phyloP scores from a whole-genome alignment of 2,329 filamentous ascomycete species.

The Cryoendolithus antarcticus region DNA sequence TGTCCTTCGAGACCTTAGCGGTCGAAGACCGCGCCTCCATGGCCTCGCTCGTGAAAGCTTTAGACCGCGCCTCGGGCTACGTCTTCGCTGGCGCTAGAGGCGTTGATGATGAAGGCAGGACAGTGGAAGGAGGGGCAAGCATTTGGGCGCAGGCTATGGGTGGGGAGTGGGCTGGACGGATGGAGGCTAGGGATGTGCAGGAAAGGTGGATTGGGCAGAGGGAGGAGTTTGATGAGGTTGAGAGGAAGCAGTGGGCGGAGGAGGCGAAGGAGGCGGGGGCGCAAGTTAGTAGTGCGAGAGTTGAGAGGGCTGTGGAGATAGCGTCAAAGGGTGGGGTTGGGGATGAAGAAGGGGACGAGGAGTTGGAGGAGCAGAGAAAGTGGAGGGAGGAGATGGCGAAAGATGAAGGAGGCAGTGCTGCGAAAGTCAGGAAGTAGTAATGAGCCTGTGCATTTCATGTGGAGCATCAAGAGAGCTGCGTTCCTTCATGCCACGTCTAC shows the following conservation, averaged over 20 bases:
- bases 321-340: conserved; percentile 3
- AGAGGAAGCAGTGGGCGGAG: conserved; percentile 62
- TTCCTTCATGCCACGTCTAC: too few relatives aligned
- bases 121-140: conserved; percentile 33
- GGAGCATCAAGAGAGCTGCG: too few relatives aligned
- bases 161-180: conserved; percentile 46
- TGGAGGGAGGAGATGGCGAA: conserved; percentile 16
- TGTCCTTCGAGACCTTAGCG: conserved; percentile 83
- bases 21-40: conserved; percentile 96
- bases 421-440: conserved; percentile 12
- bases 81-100: conserved; percentile 84
- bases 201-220: conserved; percentile 91
- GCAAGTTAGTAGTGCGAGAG: conserved; percentile 14
- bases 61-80: conserved; percentile 87
- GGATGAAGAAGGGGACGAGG: conserved; percentile 16
- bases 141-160: conserved; percentile 97
- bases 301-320: conserved; percentile 7
- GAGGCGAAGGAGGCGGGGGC: conserved; percentile 43
- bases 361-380: conserved; percentile 17
- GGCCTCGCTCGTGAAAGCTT: conserved; percentile 78
- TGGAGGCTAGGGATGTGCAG: conserved; percentile 83
- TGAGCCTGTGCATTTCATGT: too few relatives aligned
- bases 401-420: conserved; percentile 6
- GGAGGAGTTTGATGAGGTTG: conserved; percentile 72
- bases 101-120: conserved; percentile 55